Evolutionary conservation across 2,329 filamentous ascomycete species (phyloP), one percentile per base, ranked within the genome.

Genomic region (Phyllosticta capitalensis): DNA sequence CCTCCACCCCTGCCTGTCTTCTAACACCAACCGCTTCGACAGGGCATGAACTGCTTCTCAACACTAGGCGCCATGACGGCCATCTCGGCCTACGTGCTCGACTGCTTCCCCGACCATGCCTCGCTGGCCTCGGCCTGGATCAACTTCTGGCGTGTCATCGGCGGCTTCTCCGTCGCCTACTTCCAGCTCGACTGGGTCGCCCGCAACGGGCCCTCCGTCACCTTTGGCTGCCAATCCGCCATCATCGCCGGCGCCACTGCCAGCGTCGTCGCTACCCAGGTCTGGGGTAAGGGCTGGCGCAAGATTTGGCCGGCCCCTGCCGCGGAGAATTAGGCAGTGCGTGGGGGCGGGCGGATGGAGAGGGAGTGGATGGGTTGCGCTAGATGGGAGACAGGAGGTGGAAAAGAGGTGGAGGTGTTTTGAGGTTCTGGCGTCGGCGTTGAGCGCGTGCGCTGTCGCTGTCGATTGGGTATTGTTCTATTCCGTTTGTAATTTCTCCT

Each of bases 161-260:
- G 67, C 26, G 71, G 71, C 1, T 73, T 73, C 60, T 62, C 65
- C 7, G 70, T 73, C 1, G 66, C 66, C 2, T 73, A 72, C 56
- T 72, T 73, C 61, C 71, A 73, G 58, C 22, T 68, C 33, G 65
- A 67, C 12, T 73, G 71, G 71, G 70, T 69, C 12, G 56, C 54
- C 4, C 66, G 64, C 45, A 67, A 61, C 51, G 71, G 71, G 0
- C 67, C 66, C 14, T 69, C 63, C 1, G 64, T 72, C 9, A 63
- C 67, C 1, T 73, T 73, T 59, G 70, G 71, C 3, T 68, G 67
- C 38, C 71, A 73, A 61, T 70, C 69, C 17, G 67, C 67, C 49
- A 69, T 73, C 51, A 64, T 71, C 10, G 69, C 66, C 0, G 66
- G 64, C 12, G 69, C 69, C 5, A 62, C 69, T 12, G 53, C 60